Evolutionary conservation across 106 monocot species (phyloP), one percentile per base, ranked within the genome.

Genomic region (Ottelia alismoides): DNA sequence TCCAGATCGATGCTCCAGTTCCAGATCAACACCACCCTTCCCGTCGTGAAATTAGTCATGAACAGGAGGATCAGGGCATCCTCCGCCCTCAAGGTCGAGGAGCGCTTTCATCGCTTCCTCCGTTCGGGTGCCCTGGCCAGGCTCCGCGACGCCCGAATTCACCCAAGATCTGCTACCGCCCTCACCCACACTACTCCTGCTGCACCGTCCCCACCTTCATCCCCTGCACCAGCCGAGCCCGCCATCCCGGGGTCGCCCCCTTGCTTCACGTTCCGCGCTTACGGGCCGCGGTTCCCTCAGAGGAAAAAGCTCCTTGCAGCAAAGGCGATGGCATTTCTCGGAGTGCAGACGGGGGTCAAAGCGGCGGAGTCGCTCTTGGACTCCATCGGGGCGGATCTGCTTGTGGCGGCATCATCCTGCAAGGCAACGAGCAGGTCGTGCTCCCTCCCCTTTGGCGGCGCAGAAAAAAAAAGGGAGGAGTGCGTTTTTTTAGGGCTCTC

Each of bases 51-150:
- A n/a, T n/a, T n/a, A n/a, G n/a, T n/a, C n/a, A n/a, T n/a, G n/a
- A n/a, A n/a, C n/a, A n/a, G n/a, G n/a, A n/a, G n/a, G n/a, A n/a
- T n/a, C 28, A 28, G 17, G 30, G 28, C 28, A 1, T 2, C 32
- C 35, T 35, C 57, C 35, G 21, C 31, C 6, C 44, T 43, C 27
- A 57, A 57, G 57, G 21, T 57, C 57, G 60, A 60, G 27, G 60
- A 60, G 45, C 22, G 26, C 11, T 7, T 60, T 47, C 60, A 60
- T 25, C 45, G 46, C 3, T 60, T 60, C 46, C 60, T 60, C 46
- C 25, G 47, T 14, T 47, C 60, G 11, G 47, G 60, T 12, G 60
- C 60, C 40, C 60, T 60, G 14, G 60, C 60, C 20, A 44, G 46
- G 14, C 22, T 60, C 45, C 44, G 60, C 16, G 60, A 60, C 45